Evolutionary conservation across 2,329 filamentous ascomycete genomes (phyloP), one percentile per base, ranked within the genome.

Genomic region (Metarhizium album): DNA sequence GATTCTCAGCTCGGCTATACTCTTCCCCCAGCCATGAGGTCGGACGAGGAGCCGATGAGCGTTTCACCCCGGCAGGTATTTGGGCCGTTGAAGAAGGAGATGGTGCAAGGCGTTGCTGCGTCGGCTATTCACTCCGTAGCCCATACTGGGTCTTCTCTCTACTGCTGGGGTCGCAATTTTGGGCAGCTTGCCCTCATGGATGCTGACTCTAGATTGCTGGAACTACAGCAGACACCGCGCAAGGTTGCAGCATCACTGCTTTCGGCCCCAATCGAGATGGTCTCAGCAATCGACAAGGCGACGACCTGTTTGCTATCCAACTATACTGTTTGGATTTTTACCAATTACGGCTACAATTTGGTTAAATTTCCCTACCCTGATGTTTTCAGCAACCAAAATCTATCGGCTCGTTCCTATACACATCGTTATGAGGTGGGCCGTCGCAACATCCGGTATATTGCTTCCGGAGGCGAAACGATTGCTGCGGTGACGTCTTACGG

Each of bases 161-260:
- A 87, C 63, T 95, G 89, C 2, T 98, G 95, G 76, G 93, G 93
- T 22, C 94, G 93, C 60, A 98, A 97, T 60, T 83, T 90, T 58
- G 93, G 93, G 2, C 93, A 98, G 65, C 78, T 98, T 45, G 93
- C 90, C 4, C 76, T 98, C 49, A 90, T 96, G 70, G 93, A 96
- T 64, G 91, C 93, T 0, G 91, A 97, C 67, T 94, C 93, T 24
- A 82, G 90, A 45, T 96, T 90, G 0, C 76, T 97, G 4, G 87
- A 93, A 58, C 72, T 85, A n/a, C 93, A 97, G 62, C 70, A 78
- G 20, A 82, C 80, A 1, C 93, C 93, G 23, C 81, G 93, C 45
- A 91, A 86, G 62, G 90, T 98, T 42, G 90, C 89, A 0, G 88
- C 89, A 0, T 93, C 90, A 0, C 74, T 95, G 1, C 52, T 70